phyloP scores from a whole-genome alignment of 768 basidiomycete genomes.

The Boletus eberwhitei region DNA sequence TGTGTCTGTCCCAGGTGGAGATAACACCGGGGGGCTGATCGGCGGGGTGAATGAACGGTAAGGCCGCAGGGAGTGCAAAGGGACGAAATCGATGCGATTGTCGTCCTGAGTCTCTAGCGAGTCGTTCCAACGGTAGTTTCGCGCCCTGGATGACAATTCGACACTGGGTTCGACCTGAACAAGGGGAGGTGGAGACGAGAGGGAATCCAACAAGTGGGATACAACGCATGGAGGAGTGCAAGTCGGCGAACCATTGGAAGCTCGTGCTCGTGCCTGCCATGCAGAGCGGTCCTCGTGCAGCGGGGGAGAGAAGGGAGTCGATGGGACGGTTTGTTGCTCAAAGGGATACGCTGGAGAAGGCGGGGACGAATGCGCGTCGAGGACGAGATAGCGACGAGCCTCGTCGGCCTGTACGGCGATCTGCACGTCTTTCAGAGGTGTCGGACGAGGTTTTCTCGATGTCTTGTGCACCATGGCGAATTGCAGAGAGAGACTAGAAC shows the following conservation, averaged over 20 bases:
- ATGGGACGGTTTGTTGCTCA: not conserved
- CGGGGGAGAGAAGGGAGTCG: not conserved
- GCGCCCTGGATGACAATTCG: not conserved
- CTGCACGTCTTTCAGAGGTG: slow-evolving; percentile 19
- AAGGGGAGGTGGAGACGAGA: not conserved
- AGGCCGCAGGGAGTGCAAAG: not conserved
- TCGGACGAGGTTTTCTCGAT: slow-evolving; percentile 4
- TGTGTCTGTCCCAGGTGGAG: not conserved
- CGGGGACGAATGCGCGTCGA: slow-evolving; percentile 2
- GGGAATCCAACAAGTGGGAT: slow-evolving; percentile 8
- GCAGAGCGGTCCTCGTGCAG: not conserved
- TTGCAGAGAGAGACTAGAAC: not conserved
- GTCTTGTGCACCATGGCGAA: slow-evolving; percentile 6
- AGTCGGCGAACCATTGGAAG: not conserved
- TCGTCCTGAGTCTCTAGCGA: not conserved
- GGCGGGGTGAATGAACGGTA: slow-evolving; percentile 15
- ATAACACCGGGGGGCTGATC: slow-evolving; percentile 13
- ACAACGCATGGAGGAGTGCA: not conserved
- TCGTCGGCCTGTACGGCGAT: slow-evolving; percentile 8
- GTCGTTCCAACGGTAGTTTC: not conserved
- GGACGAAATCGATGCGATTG: not conserved
- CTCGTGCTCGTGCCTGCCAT: not conserved
- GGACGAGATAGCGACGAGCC: slow-evolving; percentile 11
- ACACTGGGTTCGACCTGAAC: not conserved
- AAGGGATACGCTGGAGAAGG: slow-evolving; percentile 7